Base-by-base conservation (phyloP, 2,329 filamentous ascomycete species). In the Trichocomaceae sp. region DNA sequence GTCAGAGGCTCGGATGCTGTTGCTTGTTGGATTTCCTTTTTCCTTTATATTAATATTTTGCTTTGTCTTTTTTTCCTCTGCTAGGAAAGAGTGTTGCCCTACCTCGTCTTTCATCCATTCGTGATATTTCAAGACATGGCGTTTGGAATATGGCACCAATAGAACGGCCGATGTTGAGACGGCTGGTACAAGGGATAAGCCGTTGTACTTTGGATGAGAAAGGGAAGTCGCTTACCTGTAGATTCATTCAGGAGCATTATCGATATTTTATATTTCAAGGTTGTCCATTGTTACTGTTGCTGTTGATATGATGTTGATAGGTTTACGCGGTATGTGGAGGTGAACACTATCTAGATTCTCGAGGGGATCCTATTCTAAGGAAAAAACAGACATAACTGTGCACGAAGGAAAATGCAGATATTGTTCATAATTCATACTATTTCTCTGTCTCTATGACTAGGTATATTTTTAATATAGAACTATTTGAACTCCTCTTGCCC, bases 51-150 rank as follows among this genome's bases (percentile, higher is more conserved):
- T 37, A 23, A 46, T 49, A 44, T 48, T 35, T 23, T 52, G 39
- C 31, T 5, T 26, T 26, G 4, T 26, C 23, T 26, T 26, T 3
- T 7, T 26, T 26, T 26, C 7, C 4, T 22, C 8, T 12, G 15
- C 12, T 35, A 9, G 3, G 2, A 13, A 50, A 51, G 26, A 81
- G 10, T 2, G 15, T 15, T 31, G 26, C 61, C 62, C 37, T 69
- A 79, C 86, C 50, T 85, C 79, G 64, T 93, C 85, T 75, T 91
- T 81, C 91, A 97, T 96, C 92, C 92, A 97, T 64, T 79, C 75
- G 68, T 96, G 89, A 68, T 96, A 96, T 37, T 79, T 84, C 15
- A 79, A 79, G 22, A 97, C 92, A 75, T 96, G 92, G 66, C 84
- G 86, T 37, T 78, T 72, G 59, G 86, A 85, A 71, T 96, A 96